These are phyloP conservation scores for Ustilago tritici DNA, from an alignment of 1,284 basidiomycete genomes.

Conservation along the genomic window DNA sequence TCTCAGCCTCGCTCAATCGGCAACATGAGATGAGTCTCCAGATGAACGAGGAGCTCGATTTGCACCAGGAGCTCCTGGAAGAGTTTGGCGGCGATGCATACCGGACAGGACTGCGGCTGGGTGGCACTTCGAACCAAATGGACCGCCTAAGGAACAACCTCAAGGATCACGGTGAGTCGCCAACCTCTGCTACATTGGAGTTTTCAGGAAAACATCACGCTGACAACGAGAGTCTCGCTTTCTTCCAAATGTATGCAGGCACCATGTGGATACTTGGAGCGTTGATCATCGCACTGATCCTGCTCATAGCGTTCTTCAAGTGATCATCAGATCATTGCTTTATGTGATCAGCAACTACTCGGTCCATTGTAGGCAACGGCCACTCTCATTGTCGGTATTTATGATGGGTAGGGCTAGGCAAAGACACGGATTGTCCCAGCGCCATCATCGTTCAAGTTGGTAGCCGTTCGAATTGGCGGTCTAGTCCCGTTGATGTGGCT, in stretches of 20 bases:
- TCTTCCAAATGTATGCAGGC: constrained; percentile 21
- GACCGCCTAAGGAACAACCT: constrained; percentile 55
- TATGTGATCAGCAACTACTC: neutral
- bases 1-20: constrained; percentile 59
- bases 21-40: constrained; percentile 64
- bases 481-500: neutral
- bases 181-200: neutral
- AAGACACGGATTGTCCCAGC: no score
- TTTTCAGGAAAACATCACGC: neutral
- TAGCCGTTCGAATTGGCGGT: neutral
- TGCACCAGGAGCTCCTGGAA: constrained; percentile 60
- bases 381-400: no score
- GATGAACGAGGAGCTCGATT: constrained; percentile 68
- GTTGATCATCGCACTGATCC: constrained; percentile 58
- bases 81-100: constrained; percentile 60
- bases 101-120: constrained; percentile 56
- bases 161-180: constrained; percentile 63
- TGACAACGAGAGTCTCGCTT: neutral
- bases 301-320: constrained; percentile 64
- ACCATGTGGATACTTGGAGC: constrained; percentile 56
- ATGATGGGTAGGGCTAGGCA: no score
- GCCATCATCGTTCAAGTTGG: neutral
- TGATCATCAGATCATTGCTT: neutral
- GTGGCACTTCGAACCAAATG: constrained; percentile 55
- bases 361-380: neutral